Evolutionary conservation across 108 stramenopile genomes (phyloP).

Genomic region (Cyclotella atomus): DNA sequence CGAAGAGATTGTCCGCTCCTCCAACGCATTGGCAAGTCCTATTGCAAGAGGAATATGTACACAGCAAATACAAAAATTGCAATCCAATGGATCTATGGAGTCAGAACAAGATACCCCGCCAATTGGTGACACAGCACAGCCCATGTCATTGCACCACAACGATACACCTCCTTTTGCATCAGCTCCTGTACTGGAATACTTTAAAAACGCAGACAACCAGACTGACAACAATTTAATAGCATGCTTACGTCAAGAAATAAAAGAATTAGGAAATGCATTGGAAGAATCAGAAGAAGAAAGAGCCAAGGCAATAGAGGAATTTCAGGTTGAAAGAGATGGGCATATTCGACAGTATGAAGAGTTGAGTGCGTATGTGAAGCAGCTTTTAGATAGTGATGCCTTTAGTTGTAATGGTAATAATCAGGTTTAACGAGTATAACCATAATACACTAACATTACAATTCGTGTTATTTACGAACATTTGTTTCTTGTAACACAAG

Average conservation of each 20-base stretch:
- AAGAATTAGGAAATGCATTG: slow-evolving; percentile 27
- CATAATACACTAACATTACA: no score
- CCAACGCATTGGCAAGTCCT: background rate
- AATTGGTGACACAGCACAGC: background rate
- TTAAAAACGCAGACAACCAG: no score
- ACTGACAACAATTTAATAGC: background rate
- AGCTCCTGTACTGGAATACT: background rate
- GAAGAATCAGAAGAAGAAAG: slow-evolving; percentile 35
- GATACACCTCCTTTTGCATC: background rate
- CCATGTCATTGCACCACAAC: background rate
- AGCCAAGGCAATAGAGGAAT: slow-evolving; percentile 32
- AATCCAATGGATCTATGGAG: background rate
- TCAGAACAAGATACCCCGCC: background rate
- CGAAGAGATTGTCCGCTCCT: slow-evolving; percentile 29
- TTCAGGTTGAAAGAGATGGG: slow-evolving; percentile 30
- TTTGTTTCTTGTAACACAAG: no score
- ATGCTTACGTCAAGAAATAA: slow-evolving; percentile 15
- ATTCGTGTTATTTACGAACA: no score
- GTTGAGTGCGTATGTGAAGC: slow-evolving; percentile 27
- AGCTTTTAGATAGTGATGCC: slow-evolving; percentile 10
- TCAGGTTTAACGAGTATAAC: no score
- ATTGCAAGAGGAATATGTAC: background rate
- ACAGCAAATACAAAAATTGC: background rate
- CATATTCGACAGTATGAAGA: slow-evolving; percentile 32
- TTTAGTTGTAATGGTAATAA: background rate